Evolutionary conservation across 1,284 basidiomycete species (phyloP).

Genomic region (Stygiomarasmius scandens): DNA sequence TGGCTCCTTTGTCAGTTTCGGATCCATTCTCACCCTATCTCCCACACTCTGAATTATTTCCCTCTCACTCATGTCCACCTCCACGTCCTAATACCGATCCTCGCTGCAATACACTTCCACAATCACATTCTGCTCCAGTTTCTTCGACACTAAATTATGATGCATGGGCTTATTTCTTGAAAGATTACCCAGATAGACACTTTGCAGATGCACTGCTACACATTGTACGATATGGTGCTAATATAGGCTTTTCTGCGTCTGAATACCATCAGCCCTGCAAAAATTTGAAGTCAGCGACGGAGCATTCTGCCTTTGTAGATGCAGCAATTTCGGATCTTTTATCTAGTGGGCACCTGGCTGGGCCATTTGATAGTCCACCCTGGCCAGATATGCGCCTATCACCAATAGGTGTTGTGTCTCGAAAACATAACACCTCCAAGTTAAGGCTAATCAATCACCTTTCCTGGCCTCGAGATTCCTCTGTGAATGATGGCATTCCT

Average conservation of each 20-base stretch:
- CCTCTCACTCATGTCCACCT: constrained; percentile 20
- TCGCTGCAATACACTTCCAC: constrained; percentile 23
- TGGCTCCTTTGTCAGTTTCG: not conserved
- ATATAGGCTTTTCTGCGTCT: constrained; percentile 31
- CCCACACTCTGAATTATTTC: constrained; percentile 6
- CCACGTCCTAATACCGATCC: constrained; percentile 29
- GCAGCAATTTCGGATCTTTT: constrained; percentile 8
- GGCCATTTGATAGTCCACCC: constrained; percentile 4
- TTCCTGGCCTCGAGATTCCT: constrained; percentile 6
- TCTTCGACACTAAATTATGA: constrained; percentile 21
- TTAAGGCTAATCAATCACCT: constrained; percentile 6
- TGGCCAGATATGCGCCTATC: constrained; percentile 4
- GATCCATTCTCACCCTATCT: not conserved
- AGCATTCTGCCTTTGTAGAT: constrained; percentile 18
- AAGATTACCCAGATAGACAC: constrained; percentile 33
- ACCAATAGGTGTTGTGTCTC: constrained; percentile 2
- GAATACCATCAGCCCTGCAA: constrained; percentile 13
- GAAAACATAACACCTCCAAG: constrained; percentile 3
- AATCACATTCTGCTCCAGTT: constrained; percentile 13
- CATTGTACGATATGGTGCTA: constrained; percentile 33
- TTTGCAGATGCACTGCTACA: constrained; percentile 32
- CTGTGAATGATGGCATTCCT: constrained; percentile 8
- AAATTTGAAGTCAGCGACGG: constrained; percentile 25
- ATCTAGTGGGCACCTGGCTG: not conserved
- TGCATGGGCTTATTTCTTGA: constrained; percentile 29